These are phyloP conservation scores for Hygrophoropsis aurantiaca DNA, from an alignment of 768 basidiomycete species.

Conservation along the genomic window DNA sequence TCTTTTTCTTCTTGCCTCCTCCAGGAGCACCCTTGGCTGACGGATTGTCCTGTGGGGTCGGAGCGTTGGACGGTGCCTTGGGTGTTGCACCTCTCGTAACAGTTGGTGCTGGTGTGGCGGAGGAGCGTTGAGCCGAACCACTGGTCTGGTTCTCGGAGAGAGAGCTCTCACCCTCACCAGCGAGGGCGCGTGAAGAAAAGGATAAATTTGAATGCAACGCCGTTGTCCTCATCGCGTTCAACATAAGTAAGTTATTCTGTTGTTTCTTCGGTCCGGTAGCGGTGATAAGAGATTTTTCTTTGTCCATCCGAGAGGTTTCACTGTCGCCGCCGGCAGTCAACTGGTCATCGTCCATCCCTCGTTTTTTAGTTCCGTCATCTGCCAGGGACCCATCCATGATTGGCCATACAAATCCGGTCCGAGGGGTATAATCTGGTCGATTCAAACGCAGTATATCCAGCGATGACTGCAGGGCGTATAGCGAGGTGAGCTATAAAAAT, in stretches of 20 bases:
- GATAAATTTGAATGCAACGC: constrained; percentile 65
- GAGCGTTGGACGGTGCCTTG: constrained; percentile 29
- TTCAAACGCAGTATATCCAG: constrained; percentile 71
- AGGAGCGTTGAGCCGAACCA: constrained; percentile 27
- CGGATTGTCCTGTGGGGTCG: constrained; percentile 44
- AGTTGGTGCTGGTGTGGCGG: constrained; percentile 37
- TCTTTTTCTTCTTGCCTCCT: constrained; percentile 71
- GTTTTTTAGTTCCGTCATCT: constrained; percentile 43
- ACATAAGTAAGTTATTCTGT: constrained; percentile 66
- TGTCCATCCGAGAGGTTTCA: constrained; percentile 20
- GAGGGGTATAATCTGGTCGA: constrained; percentile 80
- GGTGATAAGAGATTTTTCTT: constrained; percentile 19
- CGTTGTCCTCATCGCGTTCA: constrained; percentile 80
- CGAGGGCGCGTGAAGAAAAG: constrained; percentile 41
- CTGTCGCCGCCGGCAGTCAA: constrained; percentile 15
- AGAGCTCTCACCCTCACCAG: constrained; percentile 24
- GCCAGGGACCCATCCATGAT: constrained; percentile 57
- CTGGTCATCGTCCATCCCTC: constrained; percentile 27
- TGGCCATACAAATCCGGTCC: constrained; percentile 85
- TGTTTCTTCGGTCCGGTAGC: constrained; percentile 47
- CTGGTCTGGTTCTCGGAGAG: constrained; percentile 24
- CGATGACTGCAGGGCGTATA: constrained; percentile 73
- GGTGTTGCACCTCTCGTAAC: constrained; percentile 28
- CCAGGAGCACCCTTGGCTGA: constrained; percentile 47
- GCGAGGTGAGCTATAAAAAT: constrained; percentile 55